Conservation (phyloP, 1,139 yeast genomes). For the Taphrina deformans region DNA sequence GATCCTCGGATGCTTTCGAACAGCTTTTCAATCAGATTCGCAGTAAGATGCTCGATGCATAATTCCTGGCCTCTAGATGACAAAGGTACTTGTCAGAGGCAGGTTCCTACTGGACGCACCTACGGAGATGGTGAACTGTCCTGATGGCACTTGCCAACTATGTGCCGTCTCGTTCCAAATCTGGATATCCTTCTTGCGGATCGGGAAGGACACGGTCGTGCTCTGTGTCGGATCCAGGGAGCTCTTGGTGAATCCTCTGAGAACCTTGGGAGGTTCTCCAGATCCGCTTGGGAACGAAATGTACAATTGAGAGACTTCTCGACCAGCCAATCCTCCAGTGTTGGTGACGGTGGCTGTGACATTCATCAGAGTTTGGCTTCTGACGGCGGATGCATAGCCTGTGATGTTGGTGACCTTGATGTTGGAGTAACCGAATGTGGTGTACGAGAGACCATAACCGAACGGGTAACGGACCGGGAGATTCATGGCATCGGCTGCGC, state of each 20-base stretch:
- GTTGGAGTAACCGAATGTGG: conserved; percentile 48
- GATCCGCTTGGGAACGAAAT: conserved; percentile 52
- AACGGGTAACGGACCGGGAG: conserved; percentile 61
- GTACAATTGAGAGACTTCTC: conserved; percentile 55
- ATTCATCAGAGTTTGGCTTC: conserved; percentile 44
- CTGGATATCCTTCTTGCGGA: conserved; percentile 58
- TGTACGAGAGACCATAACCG: conserved; percentile 62
- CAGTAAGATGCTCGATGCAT: too few relatives aligned
- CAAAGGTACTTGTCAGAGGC: not conserved
- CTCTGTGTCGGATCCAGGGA: conserved; percentile 43
- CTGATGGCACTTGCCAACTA: conserved; percentile 63
- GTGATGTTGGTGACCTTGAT: conserved; percentile 6
- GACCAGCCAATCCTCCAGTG: conserved; percentile 50
- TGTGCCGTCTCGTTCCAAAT: conserved; percentile 61
- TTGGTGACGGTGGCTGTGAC: conserved; percentile 54
- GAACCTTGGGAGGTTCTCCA: conserved; percentile 49
- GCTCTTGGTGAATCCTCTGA: conserved; percentile 61
- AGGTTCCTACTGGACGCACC: conserved; percentile 58
- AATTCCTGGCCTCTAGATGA: not conserved
- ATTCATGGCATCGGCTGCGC: conserved; percentile 57
- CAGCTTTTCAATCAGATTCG: too few relatives aligned
- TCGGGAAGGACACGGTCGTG: conserved; percentile 50
- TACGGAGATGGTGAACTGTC: conserved; percentile 57
- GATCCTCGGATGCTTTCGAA: too few relatives aligned
- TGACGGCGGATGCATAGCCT: not conserved